Conservation (phyloP, 2,329 filamentous ascomycete genomes). For the Arthrobotrys entomopaga region DNA sequence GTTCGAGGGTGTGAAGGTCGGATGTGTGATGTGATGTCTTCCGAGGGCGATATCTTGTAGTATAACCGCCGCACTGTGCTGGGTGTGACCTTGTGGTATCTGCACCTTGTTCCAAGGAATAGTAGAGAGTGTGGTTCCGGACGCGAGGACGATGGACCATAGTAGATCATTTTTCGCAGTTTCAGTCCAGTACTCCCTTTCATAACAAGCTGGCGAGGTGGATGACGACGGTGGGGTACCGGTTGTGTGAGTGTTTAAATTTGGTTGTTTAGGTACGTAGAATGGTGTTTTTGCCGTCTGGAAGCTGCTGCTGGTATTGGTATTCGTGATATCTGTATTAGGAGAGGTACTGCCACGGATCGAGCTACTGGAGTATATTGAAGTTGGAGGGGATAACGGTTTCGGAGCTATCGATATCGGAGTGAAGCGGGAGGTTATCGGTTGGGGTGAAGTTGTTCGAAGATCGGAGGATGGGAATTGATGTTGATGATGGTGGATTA, state of each 20-base stretch:
- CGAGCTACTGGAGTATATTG: neutral
- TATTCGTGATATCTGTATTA: neutral
- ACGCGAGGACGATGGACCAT: constrained; percentile 39
- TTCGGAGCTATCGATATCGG: constrained; percentile 37
- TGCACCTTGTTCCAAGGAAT: constrained; percentile 29
- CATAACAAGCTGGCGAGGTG: neutral
- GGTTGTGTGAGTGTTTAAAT: neutral
- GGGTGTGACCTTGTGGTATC: constrained; percentile 14
- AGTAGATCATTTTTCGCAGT: constrained; percentile 42
- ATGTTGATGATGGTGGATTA: neutral
- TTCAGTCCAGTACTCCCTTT: constrained; percentile 46
- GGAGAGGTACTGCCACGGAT: neutral
- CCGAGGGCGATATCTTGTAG: constrained; percentile 44
- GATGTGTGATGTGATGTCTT: constrained; percentile 49
- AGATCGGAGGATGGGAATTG: neutral
- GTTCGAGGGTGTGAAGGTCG: constrained; percentile 49
- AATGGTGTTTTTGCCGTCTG: constrained; percentile 9
- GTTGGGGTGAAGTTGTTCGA: constrained; percentile 1
- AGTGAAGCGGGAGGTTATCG: constrained; percentile 13
- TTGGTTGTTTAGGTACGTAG: neutral
- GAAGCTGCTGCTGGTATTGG: constrained; percentile 5
- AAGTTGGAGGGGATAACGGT: constrained; percentile 1
- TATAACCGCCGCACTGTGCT: constrained; percentile 21
- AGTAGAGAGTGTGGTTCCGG: constrained; percentile 15
- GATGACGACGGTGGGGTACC: neutral